Base-by-base conservation (phyloP, 768 basidiomycete genomes). In the Fistulinella prunicolor region DNA sequence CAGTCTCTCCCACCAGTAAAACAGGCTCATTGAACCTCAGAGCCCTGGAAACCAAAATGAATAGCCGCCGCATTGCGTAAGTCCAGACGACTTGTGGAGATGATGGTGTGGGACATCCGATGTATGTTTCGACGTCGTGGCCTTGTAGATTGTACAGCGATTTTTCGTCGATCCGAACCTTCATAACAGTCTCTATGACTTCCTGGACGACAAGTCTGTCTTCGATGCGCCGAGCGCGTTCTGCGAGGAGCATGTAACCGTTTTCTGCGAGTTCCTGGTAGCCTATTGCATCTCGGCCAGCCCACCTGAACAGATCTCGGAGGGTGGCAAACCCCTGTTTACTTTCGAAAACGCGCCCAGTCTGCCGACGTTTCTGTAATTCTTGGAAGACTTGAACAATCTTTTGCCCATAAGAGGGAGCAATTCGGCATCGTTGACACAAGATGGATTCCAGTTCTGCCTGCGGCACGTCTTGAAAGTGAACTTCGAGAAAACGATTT, bases 301-400 rank as follows among this genome's bases (percentile, higher is more conserved):
- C 96, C 96, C 96, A 99, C 37, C 96, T 83, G 70, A 99, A 99
- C 16, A 99, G 73, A 63, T 99, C 96, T 34, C 96, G 89, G 4
- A 99, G 78, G 1, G 96, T 99, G 0, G 91, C 96, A 62, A 97
- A 99, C 1, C 94, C 88, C 41, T 95, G 89, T 67, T 94, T 97
- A 62, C 93, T 95, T 69, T 99, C 96, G 62, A 99, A 99, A 30
- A 99, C 89, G 22, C 96, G 82, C 30, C 88, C 80, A 0, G 85
- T 80, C 65, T 97, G 94, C 7, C 96, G 80, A 23, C 92, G 86
- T 51, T 90, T 91, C 64, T 95, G 94, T 4, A 99, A 74, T 63
- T 98, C 94, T 38, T 78, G 85, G 68, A 98, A 99, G 29, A 98
- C 95, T 26, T 71, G 73, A 45, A 98, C 94, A 42, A 98, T 97